Conservation (phyloP, 768 basidiomycete species). For the Pleurotus tuoliensis region DNA sequence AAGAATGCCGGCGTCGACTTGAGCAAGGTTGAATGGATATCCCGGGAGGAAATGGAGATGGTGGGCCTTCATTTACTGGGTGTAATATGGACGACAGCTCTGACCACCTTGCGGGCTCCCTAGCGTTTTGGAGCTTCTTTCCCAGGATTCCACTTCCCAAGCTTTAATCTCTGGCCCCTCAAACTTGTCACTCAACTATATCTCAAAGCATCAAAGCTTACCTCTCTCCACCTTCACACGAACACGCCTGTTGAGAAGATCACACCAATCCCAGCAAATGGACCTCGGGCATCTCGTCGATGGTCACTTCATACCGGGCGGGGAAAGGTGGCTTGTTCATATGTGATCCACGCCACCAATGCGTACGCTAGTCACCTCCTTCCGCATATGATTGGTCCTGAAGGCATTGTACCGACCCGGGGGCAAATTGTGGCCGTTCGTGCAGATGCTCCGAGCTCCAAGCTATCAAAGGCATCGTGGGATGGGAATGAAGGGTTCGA, state of each 20-base stretch:
- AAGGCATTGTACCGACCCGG: slow-evolving; percentile 64
- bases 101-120: background rate
- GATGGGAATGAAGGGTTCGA: slow-evolving; percentile 51
- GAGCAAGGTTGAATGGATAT: slow-evolving; percentile 41
- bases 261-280: slow-evolving; percentile 11
- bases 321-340: slow-evolving; percentile 55
- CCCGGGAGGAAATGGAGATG: slow-evolving; percentile 39
- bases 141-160: slow-evolving; percentile 48
- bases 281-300: slow-evolving; percentile 19
- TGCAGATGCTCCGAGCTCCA: slow-evolving; percentile 27
- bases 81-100: background rate
- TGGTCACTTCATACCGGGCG: slow-evolving; percentile 65
- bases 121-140: slow-evolving; percentile 43
- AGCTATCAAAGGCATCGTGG: slow-evolving; percentile 45
- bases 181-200: slow-evolving; percentile 76
- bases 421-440: slow-evolving; percentile 59
- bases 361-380: slow-evolving; percentile 76
- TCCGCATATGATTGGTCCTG: slow-evolving; percentile 55
- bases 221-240: slow-evolving; percentile 59
- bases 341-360: slow-evolving; percentile 85
- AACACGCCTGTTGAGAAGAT: slow-evolving; percentile 64
- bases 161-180: slow-evolving; percentile 72
- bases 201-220: slow-evolving; percentile 29
- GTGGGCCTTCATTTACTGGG: slow-evolving; percentile 27
- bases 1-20: slow-evolving; percentile 46